phyloP scores from a whole-genome alignment of 1,284 basidiomycete genomes.

The Cerioporus squamosus region DNA sequence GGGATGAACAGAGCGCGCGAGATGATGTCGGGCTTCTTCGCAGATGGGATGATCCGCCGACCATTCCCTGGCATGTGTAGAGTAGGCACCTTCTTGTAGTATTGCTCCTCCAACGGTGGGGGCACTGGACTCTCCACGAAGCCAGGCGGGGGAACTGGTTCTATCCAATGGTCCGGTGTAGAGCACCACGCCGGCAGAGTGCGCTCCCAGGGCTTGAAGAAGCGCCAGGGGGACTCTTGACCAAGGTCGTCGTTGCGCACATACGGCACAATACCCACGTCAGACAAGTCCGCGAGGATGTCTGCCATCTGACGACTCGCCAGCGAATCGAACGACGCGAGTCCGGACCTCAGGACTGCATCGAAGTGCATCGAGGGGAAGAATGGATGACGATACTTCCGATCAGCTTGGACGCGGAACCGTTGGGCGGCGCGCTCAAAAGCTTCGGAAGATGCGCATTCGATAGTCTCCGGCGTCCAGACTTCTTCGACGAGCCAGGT shows the following conservation, averaged over 20 bases:
- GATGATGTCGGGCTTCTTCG: conserved; percentile 7
- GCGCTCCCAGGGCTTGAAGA: conserved; percentile 8
- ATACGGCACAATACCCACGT: conserved; percentile 7
- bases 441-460: not conserved
- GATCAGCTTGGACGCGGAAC: conserved; percentile 17
- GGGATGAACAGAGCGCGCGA: conserved; percentile 11
- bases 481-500: conserved; percentile 1
- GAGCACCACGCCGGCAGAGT: conserved; percentile 12
- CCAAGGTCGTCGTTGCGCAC: conserved; percentile 16
- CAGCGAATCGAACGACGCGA: not conserved
- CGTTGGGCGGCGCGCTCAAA: conserved; percentile 11
- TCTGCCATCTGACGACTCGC: not conserved
- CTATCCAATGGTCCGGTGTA: conserved; percentile 15
- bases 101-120: not conserved
- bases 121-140: not conserved
- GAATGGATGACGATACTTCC: conserved; percentile 15
- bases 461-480: conserved; percentile 7
- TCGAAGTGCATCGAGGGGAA: conserved; percentile 11
- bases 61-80: conserved; percentile 5
- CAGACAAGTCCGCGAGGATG: not conserved
- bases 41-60: conserved; percentile 8
- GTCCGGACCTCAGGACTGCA: not conserved
- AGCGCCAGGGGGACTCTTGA: not conserved
- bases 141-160: conserved; percentile 8
- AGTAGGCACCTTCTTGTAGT: conserved; percentile 13